A percentile compares a stretch with the other conserved stretches of the same genome.
Evolutionary conservation across 345 rosid genomes (phyloP).

Genomic region (Theobroma cacao): DNA sequence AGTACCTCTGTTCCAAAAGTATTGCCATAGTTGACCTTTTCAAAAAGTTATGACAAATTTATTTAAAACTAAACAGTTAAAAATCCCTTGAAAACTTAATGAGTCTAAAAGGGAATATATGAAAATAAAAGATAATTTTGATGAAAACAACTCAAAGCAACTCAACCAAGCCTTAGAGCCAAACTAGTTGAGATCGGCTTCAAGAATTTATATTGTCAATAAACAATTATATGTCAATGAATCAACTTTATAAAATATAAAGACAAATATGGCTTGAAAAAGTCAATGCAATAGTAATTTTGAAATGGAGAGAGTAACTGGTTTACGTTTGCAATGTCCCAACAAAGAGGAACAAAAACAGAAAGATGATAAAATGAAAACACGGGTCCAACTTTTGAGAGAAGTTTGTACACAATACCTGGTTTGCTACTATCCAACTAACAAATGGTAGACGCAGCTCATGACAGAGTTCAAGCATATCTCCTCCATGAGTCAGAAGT

Average conservation of each 20-base stretch:
- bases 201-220: not conserved
- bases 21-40: too few species aligned
- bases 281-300: not conserved
- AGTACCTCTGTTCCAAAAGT: too few species aligned
- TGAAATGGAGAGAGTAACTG: not conserved
- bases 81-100: too few species aligned
- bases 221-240: not conserved
- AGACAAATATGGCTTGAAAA: not conserved
- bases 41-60: too few species aligned
- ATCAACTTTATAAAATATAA: not conserved
- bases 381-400: not conserved
- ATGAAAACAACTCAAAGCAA: not conserved
- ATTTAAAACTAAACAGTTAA: too few species aligned
- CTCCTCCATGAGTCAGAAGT: slow-evolving; percentile 87
- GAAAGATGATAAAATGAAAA: not conserved
- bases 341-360: not conserved
- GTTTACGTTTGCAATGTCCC: not conserved
- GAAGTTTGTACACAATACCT: slow-evolving; percentile 45
- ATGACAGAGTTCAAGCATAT: slow-evolving; percentile 85
- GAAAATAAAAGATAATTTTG: not conserved
- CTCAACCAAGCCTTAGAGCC: not conserved
- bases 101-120: too few species aligned
- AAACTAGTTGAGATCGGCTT: not conserved
- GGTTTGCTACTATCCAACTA: slow-evolving; percentile 61
- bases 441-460: slow-evolving; percentile 89